These are phyloP conservation scores for Pseudozyma sp. DNA, from an alignment of 1,284 basidiomycete genomes.

Conservation along the genomic window DNA sequence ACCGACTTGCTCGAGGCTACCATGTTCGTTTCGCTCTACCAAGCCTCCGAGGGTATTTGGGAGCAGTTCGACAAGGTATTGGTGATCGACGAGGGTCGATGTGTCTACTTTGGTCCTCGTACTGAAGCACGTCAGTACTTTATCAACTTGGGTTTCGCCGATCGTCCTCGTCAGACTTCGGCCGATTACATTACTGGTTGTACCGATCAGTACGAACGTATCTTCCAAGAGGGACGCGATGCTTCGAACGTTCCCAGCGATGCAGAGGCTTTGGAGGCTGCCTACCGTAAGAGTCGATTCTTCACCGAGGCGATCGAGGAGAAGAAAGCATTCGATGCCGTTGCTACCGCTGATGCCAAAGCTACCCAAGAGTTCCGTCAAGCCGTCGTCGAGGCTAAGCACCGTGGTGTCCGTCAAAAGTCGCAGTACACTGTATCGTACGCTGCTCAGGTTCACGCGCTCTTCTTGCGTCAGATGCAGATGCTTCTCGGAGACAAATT, in stretches of 20 bases:
- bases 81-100: slow-evolving; percentile 64
- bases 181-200: slow-evolving; percentile 63
- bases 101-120: slow-evolving; percentile 65
- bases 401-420: slow-evolving; percentile 82
- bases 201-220: slow-evolving; percentile 56
- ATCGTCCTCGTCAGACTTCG: slow-evolving; percentile 77
- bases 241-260: slow-evolving; percentile 78
- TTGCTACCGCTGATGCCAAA: slow-evolving; percentile 76
- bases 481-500: slow-evolving; percentile 84
- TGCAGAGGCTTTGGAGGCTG: slow-evolving; percentile 78
- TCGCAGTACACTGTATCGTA: slow-evolving; percentile 86
- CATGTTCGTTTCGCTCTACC: slow-evolving; percentile 84
- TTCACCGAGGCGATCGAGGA: slow-evolving; percentile 73
- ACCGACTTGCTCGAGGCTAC: slow-evolving; percentile 82
- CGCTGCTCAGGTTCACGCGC: slow-evolving; percentile 70
- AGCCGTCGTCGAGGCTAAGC: slow-evolving; percentile 83
- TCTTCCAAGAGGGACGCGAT: slow-evolving; percentile 78
- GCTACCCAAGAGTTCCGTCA: slow-evolving; percentile 76
- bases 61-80: slow-evolving; percentile 75
- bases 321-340: slow-evolving; percentile 75
- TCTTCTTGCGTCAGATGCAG: slow-evolving; percentile 81
- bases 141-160: slow-evolving; percentile 67
- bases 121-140: slow-evolving; percentile 59
- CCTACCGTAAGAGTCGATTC: slow-evolving; percentile 76
- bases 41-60: slow-evolving; percentile 70